These are phyloP conservation scores for Penicillium ochrochloron DNA, from an alignment of 495 filamentous ascomycete species.

Conservation along the genomic window DNA sequence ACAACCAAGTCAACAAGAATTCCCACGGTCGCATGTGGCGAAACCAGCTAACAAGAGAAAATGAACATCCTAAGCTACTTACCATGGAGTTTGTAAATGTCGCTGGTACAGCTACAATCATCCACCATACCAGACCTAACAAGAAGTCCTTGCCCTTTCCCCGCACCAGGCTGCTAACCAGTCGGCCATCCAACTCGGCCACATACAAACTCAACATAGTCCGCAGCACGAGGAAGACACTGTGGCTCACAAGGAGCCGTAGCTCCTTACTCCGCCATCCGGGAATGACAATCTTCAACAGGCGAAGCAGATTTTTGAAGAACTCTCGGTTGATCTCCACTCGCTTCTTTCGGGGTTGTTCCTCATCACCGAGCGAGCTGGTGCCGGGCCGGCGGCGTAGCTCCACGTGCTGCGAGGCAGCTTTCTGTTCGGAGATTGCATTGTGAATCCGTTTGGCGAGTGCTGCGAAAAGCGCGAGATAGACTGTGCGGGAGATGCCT, in stretches of 20 bases:
- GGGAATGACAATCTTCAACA: slow-evolving; percentile 87
- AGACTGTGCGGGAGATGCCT: slow-evolving; percentile 86
- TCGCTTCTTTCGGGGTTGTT: slow-evolving; percentile 67
- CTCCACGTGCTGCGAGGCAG: slow-evolving; percentile 76
- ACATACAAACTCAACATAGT: slow-evolving; percentile 95
- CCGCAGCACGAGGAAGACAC: slow-evolving; percentile 82
- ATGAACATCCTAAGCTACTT: slow-evolving; percentile 32
- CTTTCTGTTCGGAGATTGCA: slow-evolving; percentile 91
- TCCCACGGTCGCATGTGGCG: slow-evolving; percentile 18
- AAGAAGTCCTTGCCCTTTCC: slow-evolving; percentile 92
- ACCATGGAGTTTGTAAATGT: slow-evolving; percentile 99
- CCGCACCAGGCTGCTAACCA: slow-evolving; percentile 89
- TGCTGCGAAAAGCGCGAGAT: slow-evolving; percentile 87
- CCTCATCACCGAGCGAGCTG: slow-evolving; percentile 52
- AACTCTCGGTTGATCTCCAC: slow-evolving; percentile 96
- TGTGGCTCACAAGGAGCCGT: slow-evolving; percentile 81
- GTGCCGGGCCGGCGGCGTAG: slow-evolving; percentile 60
- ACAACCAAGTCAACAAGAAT: slow-evolving; percentile 16
- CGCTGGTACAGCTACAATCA: slow-evolving; percentile 95
- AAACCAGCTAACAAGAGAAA: background rate
- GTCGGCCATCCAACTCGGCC: slow-evolving; percentile 88
- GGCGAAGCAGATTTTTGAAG: slow-evolving; percentile 78
- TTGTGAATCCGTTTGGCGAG: slow-evolving; percentile 88
- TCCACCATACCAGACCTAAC: slow-evolving; percentile 93
- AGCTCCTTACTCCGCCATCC: slow-evolving; percentile 89